Base-by-base conservation (phyloP, 2,329 filamentous ascomycete species). In the Paraconiothyrium sp. region DNA sequence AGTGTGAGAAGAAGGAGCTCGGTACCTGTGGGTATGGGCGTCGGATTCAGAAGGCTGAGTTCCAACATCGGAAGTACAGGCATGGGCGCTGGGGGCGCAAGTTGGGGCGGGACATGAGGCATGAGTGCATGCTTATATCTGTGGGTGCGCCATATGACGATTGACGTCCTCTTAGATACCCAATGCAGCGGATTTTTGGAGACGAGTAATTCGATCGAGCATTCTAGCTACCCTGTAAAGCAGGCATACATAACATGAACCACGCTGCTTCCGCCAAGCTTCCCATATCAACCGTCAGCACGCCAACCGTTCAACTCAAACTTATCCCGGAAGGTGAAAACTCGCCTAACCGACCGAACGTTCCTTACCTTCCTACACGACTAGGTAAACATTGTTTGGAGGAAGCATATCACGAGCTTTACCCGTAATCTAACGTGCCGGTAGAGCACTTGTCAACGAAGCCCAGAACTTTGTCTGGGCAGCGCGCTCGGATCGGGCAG, bases 11-110 rank as follows among this genome's bases (percentile, higher is more conserved):
- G 81, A 58, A 76, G 73, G 49, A 79, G 78, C 3, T 82, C 79
- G 1, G 78, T 81, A 34, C 82, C 82, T 0, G 75, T 84, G 37
- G 82, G 82, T 1, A 81, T 83, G 80, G 81, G 81, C 1, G 59
- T 72, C 13, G 81, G 81, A 0, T 81, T 84, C 49, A 74, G 80
- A 51, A 64, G 80, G 27, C 77, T 79, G 57, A 83, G 81, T 61
- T 82, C 80, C 34, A 84, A 83, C 62, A 60, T 84, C 32, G 82
- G 81, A 4, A 76, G 69, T 57, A 76, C 74, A 10, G 78, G 78
- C 10, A 66, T 77, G 54, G 76, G 76, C 1, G 69, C 66, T n/a
- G 70, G 67, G 13, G 75, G 76, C 3, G 67, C 72, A 32, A 77
- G 73, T 50, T 77, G 76, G 73, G 75, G 76, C 48, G 77, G 76